A percentile compares a stretch with the other conserved stretches of the same genome.
Evolutionary conservation across 1,139 yeast genomes (phyloP).

Genomic region (Yamadazyma pseudoaaseri): DNA sequence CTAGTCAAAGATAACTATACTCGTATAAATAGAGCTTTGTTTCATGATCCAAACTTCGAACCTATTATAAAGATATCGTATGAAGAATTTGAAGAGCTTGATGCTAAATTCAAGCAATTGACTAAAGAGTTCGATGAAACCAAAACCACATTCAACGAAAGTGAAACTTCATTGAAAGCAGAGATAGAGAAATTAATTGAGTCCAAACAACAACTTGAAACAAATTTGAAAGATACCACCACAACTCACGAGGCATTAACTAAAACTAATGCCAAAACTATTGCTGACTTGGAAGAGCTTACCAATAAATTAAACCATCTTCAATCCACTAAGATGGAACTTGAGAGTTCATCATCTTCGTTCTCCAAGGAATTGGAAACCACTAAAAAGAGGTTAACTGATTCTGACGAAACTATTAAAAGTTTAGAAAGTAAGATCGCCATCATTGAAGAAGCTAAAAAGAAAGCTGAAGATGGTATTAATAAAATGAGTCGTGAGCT

Average conservation of each 20-base stretch:
- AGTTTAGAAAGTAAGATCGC: conserved; percentile 27
- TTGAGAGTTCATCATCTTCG: conserved; percentile 28
- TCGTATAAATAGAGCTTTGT: conserved; percentile 68
- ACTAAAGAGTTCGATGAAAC: conserved; percentile 25
- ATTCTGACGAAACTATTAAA: conserved; percentile 24
- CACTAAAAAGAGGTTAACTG: conserved; percentile 21
- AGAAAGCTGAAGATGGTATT: conserved; percentile 80
- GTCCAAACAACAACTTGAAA: conserved; percentile 15
- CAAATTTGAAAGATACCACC: conserved; percentile 11
- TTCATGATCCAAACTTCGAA: conserved; percentile 70
- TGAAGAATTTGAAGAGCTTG: conserved; percentile 68
- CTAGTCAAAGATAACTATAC: conserved; percentile 69
- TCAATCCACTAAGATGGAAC: conserved; percentile 28
- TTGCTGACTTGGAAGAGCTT: conserved; percentile 37
- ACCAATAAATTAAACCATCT: conserved; percentile 33
- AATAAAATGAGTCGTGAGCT: conserved; percentile 88
- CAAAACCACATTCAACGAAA: conserved; percentile 22
- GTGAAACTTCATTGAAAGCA: conserved; percentile 26
- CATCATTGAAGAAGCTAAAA: conserved; percentile 44
- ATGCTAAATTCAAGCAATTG: conserved; percentile 33
- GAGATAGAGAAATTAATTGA: conserved; percentile 24
- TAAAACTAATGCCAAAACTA: conserved; percentile 19
- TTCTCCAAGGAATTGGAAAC: conserved; percentile 31
- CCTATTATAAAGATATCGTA: conserved; percentile 67
- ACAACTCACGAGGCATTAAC: conserved; percentile 24